Evolutionary conservation across 2,329 filamentous ascomycete genomes (phyloP).

Genomic region (Clarireedia paspali): DNA sequence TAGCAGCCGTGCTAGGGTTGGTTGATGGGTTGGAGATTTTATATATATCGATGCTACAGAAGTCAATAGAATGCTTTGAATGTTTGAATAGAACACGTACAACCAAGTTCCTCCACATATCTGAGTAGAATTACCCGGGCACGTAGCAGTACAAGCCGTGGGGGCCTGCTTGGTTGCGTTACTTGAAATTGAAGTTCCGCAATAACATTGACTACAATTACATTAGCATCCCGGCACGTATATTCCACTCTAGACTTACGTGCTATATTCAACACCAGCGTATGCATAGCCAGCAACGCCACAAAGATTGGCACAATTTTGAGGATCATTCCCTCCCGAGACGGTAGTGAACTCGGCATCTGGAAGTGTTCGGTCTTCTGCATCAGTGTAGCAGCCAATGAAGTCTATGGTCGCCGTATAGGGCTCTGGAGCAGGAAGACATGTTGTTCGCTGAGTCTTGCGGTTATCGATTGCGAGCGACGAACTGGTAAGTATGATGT

Average conservation of each 20-base stretch:
- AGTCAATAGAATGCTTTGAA: background rate
- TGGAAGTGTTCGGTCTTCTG: too few species aligned
- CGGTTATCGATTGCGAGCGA: too few species aligned
- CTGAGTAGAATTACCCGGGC: background rate
- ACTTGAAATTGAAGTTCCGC: background rate
- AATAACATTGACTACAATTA: background rate
- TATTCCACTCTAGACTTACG: background rate
- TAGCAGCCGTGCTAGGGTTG: background rate
- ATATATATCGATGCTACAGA: background rate
- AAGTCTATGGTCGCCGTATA: too few species aligned
- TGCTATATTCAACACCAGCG: background rate
- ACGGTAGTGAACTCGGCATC: too few species aligned
- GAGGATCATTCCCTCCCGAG: background rate
- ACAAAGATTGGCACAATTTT: background rate
- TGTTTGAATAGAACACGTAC: background rate
- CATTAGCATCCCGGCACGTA: background rate
- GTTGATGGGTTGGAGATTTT: background rate
- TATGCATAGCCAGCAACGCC: background rate
- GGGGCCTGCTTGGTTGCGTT: background rate
- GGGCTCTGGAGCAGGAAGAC: too few species aligned
- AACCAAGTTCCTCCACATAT: background rate
- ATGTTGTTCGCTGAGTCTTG: too few species aligned
- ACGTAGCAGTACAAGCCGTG: background rate
- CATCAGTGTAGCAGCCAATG: too few species aligned
- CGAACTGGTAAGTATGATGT: too few species aligned